Base-by-base conservation (phyloP, 768 basidiomycete species). In the Exsudoporus frostii region DNA sequence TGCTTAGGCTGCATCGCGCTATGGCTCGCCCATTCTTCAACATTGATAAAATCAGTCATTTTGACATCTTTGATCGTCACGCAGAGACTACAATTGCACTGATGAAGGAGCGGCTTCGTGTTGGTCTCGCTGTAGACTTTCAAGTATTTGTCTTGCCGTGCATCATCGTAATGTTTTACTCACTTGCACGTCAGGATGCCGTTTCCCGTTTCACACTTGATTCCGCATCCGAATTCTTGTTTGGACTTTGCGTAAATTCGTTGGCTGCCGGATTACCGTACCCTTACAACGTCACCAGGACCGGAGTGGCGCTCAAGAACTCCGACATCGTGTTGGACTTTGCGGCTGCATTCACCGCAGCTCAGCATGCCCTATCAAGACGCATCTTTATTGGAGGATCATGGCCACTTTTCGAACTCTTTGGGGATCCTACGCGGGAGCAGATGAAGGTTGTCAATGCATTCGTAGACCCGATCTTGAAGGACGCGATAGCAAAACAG, bases 21-120 rank as follows among this genome's bases (percentile, higher is more conserved):
- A 84, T 89, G 73, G 83, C 84, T 0, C 79, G 87, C 0, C 86
- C 86, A 0, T 88, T 88, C 73, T 88, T 90, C 71, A 78, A 66
- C 49, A 76, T 74, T 40, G 85, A 87, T 32, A 72, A 78, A 30
- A 79, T 85, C 48, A 79, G 75, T 42, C 79, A 85, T 62, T 86
- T 85, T 48, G 79, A 85, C 24, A 81, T 79, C 29, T 86, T 85
- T 57, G 80, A 79, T 46, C 71, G 76, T 13, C 82, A 83, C 42
- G 74, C 79, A 5, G 73, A 76, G 39, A 67, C 76, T n/a, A 74
- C 78, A 6, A 66, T 87, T 6, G 56, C 63, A 5, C 65, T 74
- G 42, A 73, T 80, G 43, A 76, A 75, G 43, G 63, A 62, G 4
- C 74, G 83, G 8, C 72, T 81, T 27, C 50, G 60, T 5, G 66